These are phyloP conservation scores for Candida berthetii DNA, from an alignment of 805 yeast species.

Conservation along the genomic window DNA sequence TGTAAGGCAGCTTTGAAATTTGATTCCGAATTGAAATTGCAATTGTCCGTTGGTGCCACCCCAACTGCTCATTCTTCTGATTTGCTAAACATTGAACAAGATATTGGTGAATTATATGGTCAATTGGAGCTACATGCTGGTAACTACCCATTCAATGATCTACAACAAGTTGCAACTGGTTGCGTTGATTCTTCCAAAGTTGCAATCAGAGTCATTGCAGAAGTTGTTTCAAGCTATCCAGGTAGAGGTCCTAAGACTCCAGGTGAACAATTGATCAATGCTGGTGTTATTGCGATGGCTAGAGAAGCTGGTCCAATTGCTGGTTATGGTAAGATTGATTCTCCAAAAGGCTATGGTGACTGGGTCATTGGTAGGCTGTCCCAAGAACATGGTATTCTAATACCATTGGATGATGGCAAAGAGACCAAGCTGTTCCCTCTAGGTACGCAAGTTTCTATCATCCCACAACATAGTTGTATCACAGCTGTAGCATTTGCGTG, in stretches of 20 bases:
- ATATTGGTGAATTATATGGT: conserved; percentile 26
- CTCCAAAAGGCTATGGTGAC: conserved; percentile 35
- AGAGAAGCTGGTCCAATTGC: conserved; percentile 56
- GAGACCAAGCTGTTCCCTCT: conserved; percentile 33
- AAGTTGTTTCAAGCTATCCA: conserved; percentile 54
- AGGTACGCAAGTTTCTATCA: conserved; percentile 48
- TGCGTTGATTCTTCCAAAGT: conserved; percentile 40
- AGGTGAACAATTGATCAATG: conserved; percentile 61
- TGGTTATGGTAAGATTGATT: conserved; percentile 50
- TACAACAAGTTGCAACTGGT: conserved; percentile 72
- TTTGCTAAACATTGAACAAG: conserved; percentile 7
- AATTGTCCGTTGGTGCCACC: conserved; percentile 74
- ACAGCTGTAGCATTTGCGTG: conserved; percentile 57
- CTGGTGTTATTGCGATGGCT: conserved; percentile 67
- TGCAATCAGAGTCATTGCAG: conserved; percentile 49
- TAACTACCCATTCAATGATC: conserved; percentile 65
- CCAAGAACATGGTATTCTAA: conserved; percentile 76
- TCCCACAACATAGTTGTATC: conserved; percentile 73
- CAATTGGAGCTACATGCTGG: conserved; percentile 75
- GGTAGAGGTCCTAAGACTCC: conserved; percentile 42
- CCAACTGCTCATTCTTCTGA: conserved; percentile 67
- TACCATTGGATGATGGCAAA: conserved; percentile 26
- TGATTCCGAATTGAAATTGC: conserved; percentile 32
- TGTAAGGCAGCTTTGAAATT: conserved; percentile 30
- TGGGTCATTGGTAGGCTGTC: conserved; percentile 67